A percentile compares a stretch with the other conserved stretches of the same genome.
Conservation (phyloP, 805 yeast species). For the Wickerhamiella parazyma region DNA sequence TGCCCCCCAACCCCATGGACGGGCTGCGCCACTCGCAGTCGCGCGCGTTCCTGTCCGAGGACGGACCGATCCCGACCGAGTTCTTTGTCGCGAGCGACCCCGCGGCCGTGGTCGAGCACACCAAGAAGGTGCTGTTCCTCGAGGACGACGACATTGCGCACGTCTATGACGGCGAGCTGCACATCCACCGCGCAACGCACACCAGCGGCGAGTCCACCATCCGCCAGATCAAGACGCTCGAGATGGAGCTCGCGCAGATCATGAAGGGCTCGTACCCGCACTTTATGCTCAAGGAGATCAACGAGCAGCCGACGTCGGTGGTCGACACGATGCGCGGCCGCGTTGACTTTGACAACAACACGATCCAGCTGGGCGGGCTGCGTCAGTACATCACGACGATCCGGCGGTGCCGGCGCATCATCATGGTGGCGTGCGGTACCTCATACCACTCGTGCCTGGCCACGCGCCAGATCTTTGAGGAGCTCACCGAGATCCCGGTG, state of each 20-base stretch:
- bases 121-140: conserved; percentile 88
- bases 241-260: conserved; percentile 91
- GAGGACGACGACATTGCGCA: conserved; percentile 99
- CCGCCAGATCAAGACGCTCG: conserved; percentile 91
- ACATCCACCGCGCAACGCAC: conserved; percentile 89
- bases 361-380: conserved; percentile 80
- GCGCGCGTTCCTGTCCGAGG: conserved; percentile 91
- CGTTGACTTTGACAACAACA: conserved; percentile 71
- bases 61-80: conserved; percentile 91
- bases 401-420: conserved; percentile 85
- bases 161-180: conserved; percentile 94
- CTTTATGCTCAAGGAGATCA: conserved; percentile 97
- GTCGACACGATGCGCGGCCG: conserved; percentile 99
- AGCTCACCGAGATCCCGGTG: conserved; percentile 54
- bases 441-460: conserved; percentile 98
- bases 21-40: conserved; percentile 82
- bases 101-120: conserved; percentile 89
- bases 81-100: conserved; percentile 95
- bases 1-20: conserved; percentile 41
- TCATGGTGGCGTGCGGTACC: conserved; percentile 99
- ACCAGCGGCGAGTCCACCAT: conserved; percentile 75
- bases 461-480: conserved; percentile 91
- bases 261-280: conserved; percentile 96
- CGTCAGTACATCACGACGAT: conserved; percentile 72
- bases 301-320: conserved; percentile 97